Evolutionary conservation across 352 stramenopile species (phyloP).

Genomic region (Globisporangium canariense): DNA sequence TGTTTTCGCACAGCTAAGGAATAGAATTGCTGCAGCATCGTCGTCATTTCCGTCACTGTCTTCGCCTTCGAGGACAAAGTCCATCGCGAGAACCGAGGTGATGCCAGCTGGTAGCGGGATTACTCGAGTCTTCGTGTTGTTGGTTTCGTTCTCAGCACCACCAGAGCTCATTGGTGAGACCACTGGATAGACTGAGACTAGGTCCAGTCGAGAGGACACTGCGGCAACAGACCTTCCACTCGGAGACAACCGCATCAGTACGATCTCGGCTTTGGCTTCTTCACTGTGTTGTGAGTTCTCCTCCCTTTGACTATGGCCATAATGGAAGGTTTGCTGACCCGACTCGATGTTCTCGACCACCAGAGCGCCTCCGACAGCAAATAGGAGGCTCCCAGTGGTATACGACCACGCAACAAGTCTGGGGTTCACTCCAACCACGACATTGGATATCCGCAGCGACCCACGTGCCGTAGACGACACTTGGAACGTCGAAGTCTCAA

Average conservation of each 20-base stretch:
- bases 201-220: constrained; percentile 23
- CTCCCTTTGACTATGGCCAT: constrained; percentile 9
- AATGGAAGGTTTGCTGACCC: constrained; percentile 22
- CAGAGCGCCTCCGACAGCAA: constrained; percentile 16
- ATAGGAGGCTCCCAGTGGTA: constrained; percentile 30
- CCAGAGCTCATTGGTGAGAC: not conserved
- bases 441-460: constrained; percentile 4
- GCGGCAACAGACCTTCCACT: constrained; percentile 19
- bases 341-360: constrained; percentile 38
- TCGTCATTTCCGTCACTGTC: not conserved
- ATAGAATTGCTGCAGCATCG: not conserved
- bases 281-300: not conserved
- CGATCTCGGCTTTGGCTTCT: constrained; percentile 17
- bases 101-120: constrained; percentile 6
- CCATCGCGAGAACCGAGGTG: constrained; percentile 2
- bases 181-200: constrained; percentile 15
- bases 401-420: constrained; percentile 31
- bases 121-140: not conserved
- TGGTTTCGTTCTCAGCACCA: not conserved
- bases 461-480: constrained; percentile 4
- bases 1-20: constrained; percentile 2
- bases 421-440: constrained; percentile 11
- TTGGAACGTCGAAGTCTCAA: constrained; percentile 4
- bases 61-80: constrained; percentile 11
- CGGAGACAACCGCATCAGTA: constrained; percentile 28